Evolutionary conservation across 1,284 basidiomycete genomes (phyloP), one percentile per base, ranked within the genome.

Genomic region (Tylopilus orsonianus): DNA sequence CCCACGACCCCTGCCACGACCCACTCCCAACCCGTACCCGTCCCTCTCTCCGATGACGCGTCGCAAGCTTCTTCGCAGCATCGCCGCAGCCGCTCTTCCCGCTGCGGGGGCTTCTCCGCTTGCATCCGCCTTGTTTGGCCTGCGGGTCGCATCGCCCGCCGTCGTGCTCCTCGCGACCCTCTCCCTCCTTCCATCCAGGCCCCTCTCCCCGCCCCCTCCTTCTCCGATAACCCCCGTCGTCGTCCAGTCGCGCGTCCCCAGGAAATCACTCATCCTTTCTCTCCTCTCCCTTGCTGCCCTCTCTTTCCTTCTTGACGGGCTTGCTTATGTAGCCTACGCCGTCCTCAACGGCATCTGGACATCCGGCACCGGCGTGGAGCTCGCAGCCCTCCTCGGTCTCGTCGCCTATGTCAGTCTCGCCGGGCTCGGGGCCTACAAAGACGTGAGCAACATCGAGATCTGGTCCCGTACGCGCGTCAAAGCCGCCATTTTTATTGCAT

Each of bases 291-390:
- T 90, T 43, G 61, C 83, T 68, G 83, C 93, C 72, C 56, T 95
- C 71, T 76, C 93, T 67, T 83, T 91, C 79, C 80, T 99, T 74
- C 72, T 93, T 71, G 79, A 99, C 78, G 77, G 95, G 48, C 70
- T 87, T 42, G 73, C 82, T 8, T 85, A 87, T 59, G 79, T 84
- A 42, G 66, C 80, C 19, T 77, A 77, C 59, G 79, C 83, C 20
- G 75, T 90, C 37, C 59, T 90, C 52, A 71, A 75, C 57, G 81
- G 83, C 58, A 56, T 72, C 16, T 91, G 88, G 88, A 78, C 74
- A 9, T 70, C 69, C 40, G 67, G 75, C 55, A 81, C 81, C n/a
- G 83, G 81, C 16, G 74, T 90, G 46, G 87, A 89, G 58, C 67
- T 85, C 54, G 83, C 79, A 49, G 74, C 87, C 24, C 60, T 90